These are phyloP conservation scores for Drechslerella coelobrocha DNA, from an alignment of 2,329 filamentous ascomycete species.

Conservation along the genomic window DNA sequence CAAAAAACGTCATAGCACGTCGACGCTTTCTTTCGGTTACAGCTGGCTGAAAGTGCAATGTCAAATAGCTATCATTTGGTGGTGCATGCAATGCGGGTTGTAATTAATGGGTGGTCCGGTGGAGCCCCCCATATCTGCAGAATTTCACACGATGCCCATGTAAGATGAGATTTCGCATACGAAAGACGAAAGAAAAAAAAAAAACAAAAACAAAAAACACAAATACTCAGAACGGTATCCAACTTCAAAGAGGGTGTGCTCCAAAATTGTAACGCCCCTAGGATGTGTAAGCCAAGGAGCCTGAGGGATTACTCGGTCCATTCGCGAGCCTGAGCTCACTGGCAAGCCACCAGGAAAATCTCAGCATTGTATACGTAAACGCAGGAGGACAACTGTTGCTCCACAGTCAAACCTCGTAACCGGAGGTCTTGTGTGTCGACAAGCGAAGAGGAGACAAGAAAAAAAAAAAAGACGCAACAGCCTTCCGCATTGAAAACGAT, in stretches of 20 bases:
- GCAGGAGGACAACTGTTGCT: too few species aligned
- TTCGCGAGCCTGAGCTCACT: constrained; percentile 24
- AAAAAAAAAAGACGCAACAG: constrained; percentile 4
- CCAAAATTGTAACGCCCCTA: constrained; percentile 14
- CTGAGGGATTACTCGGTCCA: constrained; percentile 44
- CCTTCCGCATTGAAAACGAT: constrained; percentile 20
- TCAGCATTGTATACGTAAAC: too few species aligned
- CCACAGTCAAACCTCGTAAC: too few species aligned
- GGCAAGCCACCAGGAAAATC: constrained; percentile 30
- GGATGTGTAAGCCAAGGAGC: constrained; percentile 34
- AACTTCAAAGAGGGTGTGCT: constrained; percentile 41
- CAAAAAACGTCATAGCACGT: constrained; percentile 4
- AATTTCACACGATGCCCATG: constrained; percentile 34
- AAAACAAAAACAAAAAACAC: too few species aligned
- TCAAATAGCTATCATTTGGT: constrained; percentile 5
- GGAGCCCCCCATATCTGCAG: constrained; percentile 18
- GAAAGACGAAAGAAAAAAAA: constrained; percentile 8
- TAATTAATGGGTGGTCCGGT: constrained; percentile 6
- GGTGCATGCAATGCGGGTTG: constrained; percentile 24
- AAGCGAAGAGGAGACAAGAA: too few species aligned
- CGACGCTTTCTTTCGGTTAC: constrained; percentile 45
- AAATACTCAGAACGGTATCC: too few species aligned
- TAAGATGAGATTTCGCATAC: constrained; percentile 23
- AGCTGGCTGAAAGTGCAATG: constrained; percentile 40
- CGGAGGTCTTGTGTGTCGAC: too few species aligned